Base-by-base conservation (phyloP, 208 protist genomes). In the Leishmania tarentolae region DNA sequence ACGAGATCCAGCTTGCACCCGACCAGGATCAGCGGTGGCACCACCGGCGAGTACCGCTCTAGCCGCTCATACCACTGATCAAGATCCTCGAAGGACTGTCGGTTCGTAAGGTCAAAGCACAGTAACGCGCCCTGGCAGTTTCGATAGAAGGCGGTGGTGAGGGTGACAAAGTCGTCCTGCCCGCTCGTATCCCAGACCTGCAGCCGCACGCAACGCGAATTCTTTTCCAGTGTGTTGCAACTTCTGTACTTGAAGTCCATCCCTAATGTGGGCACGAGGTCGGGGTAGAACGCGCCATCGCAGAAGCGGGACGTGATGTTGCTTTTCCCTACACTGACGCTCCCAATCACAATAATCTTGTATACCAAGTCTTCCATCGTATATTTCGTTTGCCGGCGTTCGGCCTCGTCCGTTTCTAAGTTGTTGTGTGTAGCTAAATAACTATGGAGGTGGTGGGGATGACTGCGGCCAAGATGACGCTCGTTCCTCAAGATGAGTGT, bases 61-160 rank as follows among this genome's bases (percentile, higher is more conserved):
- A 97, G 78, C 21, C 91, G 86, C 59, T 94, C 89, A 53, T 91
- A 97, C 94, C 94, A 97, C 81, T 81, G 86, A 59, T 98, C 88
- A 24, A 98, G 86, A 75, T 98, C 91, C 40, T 97, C 91, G 84
- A 98, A 99, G 46, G 94, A 95, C 59, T 83, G 53, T 28, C 90
- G 81, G 74, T 97, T 99, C 31, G 99, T 99, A 47, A 99, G 93
- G 82, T 99, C 99, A 82, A 99, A 99, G 82, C 99, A 99, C 9
- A 99, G 87, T 15, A 99, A 56, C 4, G 93, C 94, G 17, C 93
- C 96, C 68, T 96, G 91, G 83, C 94, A 97, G 83, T 97, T 97
- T 61, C 96, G 91, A 79, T 98, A 98, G 81, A 97, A 98, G 66
- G 94, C 96, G 9, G 94, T 96, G 17, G 95, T 97, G 72, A 98